Percentiles rank a stretch among this genome's conserved stretches.
These are phyloP conservation scores for Polychaeton citri DNA, from an alignment of 2,329 filamentous ascomycete species.

Conservation along the genomic window DNA sequence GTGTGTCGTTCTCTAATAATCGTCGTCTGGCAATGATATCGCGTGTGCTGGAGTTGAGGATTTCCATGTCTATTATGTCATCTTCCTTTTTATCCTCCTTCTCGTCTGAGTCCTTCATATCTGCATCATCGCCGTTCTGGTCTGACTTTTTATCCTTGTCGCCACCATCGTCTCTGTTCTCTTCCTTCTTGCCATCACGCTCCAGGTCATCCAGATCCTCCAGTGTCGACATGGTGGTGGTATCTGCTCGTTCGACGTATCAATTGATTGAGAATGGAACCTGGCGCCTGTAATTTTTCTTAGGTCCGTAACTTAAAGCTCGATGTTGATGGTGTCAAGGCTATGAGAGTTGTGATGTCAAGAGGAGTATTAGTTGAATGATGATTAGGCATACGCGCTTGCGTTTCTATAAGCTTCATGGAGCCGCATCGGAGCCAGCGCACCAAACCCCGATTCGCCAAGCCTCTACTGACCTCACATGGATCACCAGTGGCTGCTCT, in stretches of 20 bases:
- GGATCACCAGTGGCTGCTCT: too few relatives aligned
- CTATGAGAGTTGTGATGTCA: too few relatives aligned
- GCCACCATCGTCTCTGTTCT: conserved; percentile 40
- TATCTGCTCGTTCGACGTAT: too few relatives aligned
- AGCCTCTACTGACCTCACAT: too few relatives aligned
- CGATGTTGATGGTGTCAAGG: too few relatives aligned
- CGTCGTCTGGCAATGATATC: conserved; percentile 86
- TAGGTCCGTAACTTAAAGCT: too few relatives aligned
- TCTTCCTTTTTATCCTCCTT: conserved; percentile 54
- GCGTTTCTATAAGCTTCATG: conserved; percentile 1
- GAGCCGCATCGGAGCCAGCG: not conserved
- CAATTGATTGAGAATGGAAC: not conserved
- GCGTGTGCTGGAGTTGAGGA: conserved; percentile 81
- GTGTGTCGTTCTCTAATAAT: conserved; percentile 89
- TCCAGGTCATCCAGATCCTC: conserved; percentile 87
- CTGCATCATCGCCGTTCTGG: conserved; percentile 56
- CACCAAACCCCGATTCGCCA: not conserved
- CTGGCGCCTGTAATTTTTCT: too few relatives aligned
- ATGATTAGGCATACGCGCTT: not conserved
- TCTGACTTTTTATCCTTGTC: conserved; percentile 43
- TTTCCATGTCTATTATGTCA: conserved; percentile 81
- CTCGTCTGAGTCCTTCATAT: conserved; percentile 76
- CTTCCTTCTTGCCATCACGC: conserved; percentile 61
- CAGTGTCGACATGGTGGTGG: conserved; percentile 65
- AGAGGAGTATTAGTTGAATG: not conserved